Evolutionary conservation across 163 green algal genomes (phyloP).

Genomic region (Chlorella variabilis): DNA sequence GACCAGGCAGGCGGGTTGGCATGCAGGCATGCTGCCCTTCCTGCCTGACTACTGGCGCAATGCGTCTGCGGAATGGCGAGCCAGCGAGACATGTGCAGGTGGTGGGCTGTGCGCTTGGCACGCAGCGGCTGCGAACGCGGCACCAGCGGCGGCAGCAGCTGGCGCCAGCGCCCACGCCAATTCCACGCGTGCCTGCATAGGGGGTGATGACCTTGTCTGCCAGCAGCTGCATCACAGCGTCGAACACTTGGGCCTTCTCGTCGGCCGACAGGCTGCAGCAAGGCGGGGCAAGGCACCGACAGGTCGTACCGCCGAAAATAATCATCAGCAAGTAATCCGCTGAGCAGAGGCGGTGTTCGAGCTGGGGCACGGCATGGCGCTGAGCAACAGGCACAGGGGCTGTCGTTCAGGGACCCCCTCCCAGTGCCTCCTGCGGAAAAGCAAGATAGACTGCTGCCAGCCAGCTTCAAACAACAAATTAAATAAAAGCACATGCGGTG

Average conservation of each 20-base stretch:
- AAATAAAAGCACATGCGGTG: not conserved
- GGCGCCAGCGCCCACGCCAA: no score
- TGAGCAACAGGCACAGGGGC: no score
- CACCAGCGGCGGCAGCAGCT: no score
- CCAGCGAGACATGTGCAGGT: no score
- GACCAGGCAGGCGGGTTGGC: not conserved
- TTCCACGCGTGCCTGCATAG: conserved; percentile 28
- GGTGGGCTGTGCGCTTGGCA: no score
- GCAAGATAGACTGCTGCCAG: not conserved
- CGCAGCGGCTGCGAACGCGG: no score
- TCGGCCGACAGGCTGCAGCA: not conserved
- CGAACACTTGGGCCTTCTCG: conserved; percentile 1
- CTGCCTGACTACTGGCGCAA: not conserved
- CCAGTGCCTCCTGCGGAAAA: not conserved
- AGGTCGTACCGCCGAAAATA: no score
- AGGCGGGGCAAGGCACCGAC: not conserved
- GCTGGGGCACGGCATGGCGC: not conserved
- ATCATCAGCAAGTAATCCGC: not conserved
- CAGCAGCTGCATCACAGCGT: conserved; percentile 36
- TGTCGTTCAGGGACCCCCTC: no score
- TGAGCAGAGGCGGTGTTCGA: no score
- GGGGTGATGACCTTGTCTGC: conserved; percentile 31
- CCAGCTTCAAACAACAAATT: not conserved
- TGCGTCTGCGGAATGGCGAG: not conserved
- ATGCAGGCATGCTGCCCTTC: conserved; percentile 7